Percentiles rank a stretch among this genome's conserved stretches.
Evolutionary conservation across 1,139 yeast genomes (phyloP).

Genomic region (Kazachstania sp.): DNA sequence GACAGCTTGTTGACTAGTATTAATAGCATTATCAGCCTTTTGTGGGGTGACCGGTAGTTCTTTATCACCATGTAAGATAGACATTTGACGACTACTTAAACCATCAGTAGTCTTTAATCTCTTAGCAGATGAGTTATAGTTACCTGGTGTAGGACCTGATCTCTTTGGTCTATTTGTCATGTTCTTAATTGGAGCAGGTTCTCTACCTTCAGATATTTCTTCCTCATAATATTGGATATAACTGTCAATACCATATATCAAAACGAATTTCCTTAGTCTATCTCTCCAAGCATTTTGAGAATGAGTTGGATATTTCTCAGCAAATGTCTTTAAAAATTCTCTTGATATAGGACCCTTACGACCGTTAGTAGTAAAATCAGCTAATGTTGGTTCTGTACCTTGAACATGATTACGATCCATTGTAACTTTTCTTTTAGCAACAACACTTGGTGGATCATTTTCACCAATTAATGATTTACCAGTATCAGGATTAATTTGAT

Average conservation of each 20-base stretch:
- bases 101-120: constrained; percentile 11
- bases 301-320: constrained; percentile 42
- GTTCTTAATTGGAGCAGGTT: constrained; percentile 50
- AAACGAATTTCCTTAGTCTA: constrained; percentile 59
- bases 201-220: constrained; percentile 32
- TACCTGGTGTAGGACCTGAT: constrained; percentile 27
- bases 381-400: constrained; percentile 26
- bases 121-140: constrained; percentile 22
- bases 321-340: constrained; percentile 42
- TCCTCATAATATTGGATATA: constrained; percentile 49
- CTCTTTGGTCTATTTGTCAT: constrained; percentile 34
- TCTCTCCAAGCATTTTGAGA: constrained; percentile 70
- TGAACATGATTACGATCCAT: constrained; percentile 30
- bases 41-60: constrained; percentile 1
- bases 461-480: constrained; percentile 21
- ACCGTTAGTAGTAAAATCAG: constrained; percentile 26
- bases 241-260: constrained; percentile 49
- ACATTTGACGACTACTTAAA: background rate
- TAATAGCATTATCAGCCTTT: constrained; percentile 16
- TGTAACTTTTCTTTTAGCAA: constrained; percentile 26
- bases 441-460: constrained; percentile 24
- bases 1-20: constrained; percentile 2
- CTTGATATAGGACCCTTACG: constrained; percentile 32
- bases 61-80: background rate
- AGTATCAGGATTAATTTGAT: constrained; percentile 28